Evolutionary conservation across 345 rosid species (phyloP), one percentile per base, ranked within the genome.

Genomic region (Geranium rotundifolium): DNA sequence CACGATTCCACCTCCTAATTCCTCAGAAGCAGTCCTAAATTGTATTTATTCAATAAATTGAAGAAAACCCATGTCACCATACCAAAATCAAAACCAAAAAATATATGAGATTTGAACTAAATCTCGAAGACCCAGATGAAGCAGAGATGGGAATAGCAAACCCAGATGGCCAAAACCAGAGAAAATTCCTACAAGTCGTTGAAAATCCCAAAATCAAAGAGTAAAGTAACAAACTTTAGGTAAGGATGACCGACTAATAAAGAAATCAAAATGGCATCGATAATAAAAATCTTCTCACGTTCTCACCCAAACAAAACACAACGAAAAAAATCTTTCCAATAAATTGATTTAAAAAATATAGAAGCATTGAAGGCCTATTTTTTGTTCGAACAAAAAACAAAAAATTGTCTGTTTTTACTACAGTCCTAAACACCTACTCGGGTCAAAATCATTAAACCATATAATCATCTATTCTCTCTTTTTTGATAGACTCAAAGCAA

Each of bases 81-180:
- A 41, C 50, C 54, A 18, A 29, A 16, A 13, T 0, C 29, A 61
- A n/a, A 61, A 41, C 8, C 18, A 7, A 9, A 54, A 61, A 61
- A 61, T 3, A 9, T 46, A 14, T 46, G 52, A 46, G 12, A 46
- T 46, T 46, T 46, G 52, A 46, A 46, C 52, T 9, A 46, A 61
- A 61, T 61, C 29, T 13, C 55, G 39, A 29, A 54, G 5, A 61
- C 64, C 64, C 55, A 14, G 64, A 61, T 19, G 64, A 61, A 20
- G 27, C 46, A 54, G 34, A 61, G 54, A 49, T 18, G 16, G 63
- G 27, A 59, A 30, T 60, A 46, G 49, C 61, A 59, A 29, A 1
- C 37, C 61, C 30, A 3, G 65, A 49, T 63, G 29, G 65, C 65
- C 56, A 4, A 16, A n/a, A 19, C 27, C 49, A 31, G 34, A 63